Base-by-base conservation (phyloP, 2,329 filamentous ascomycete species). In the Phyllosticta citriasiana region DNA sequence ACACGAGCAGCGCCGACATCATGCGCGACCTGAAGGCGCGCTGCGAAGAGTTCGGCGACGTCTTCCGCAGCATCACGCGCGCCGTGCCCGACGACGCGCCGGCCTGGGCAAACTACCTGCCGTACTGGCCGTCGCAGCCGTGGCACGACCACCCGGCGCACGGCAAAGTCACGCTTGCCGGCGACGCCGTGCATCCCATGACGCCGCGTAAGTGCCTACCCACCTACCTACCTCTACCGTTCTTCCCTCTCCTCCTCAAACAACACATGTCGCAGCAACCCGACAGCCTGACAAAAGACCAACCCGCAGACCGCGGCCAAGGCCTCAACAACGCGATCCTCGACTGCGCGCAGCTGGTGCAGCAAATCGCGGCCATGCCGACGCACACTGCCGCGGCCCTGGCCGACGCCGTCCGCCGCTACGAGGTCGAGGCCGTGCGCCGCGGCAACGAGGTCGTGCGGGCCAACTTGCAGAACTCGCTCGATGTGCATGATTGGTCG, bases 311-410 rank as follows among this genome's bases (percentile, higher is more conserved):
- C 65, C 73, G 78, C 24, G 78, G 78, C 0, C 78, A 81, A 66
- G 78, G 77, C 0, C 70, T 80, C n/a, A 80, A 80, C 63, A 78
- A 80, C 62, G 73, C 74, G 2, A 69, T 80, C 9, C 72, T 72
- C 1, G 79, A 80, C 62, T 76, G 73, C 4, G 72, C 69, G 1
- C 73, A 75, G 61, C 63, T 80, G 1, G 63, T 76, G 19, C 53
- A 70, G 10, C 64, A 65, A 47, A 65, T 72, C 7, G 47, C 63
- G n/a, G 60, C 55, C 10, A 47, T 55, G 55, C 33, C 27, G 6
- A 40, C 27, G 55, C 24, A 51, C 2, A n/a, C 51, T 3, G 10
- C 51, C 9, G 24, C 26, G 4, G 50, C 60, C 5, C 35, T 62
- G 16, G 67, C 4, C 66, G 69, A 2, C 64, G 60, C 12, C 59